These are phyloP conservation scores for Monilinia aucupariae DNA, from an alignment of 2,329 filamentous ascomycete genomes.

Conservation along the genomic window DNA sequence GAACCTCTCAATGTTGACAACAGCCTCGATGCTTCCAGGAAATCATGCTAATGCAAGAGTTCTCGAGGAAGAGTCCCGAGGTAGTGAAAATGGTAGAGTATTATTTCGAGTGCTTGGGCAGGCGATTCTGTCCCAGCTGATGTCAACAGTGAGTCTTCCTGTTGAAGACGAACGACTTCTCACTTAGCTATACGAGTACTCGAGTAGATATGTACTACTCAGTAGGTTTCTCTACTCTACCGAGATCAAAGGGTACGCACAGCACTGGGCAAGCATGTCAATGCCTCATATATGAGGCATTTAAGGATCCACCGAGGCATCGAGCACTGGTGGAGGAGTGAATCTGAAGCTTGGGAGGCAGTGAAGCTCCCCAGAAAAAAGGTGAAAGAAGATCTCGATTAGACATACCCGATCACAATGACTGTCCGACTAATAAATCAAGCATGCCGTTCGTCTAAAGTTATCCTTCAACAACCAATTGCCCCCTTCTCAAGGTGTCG, in stretches of 20 bases:
- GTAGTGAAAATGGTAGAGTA: slow-evolving; percentile 38
- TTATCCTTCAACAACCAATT: background rate
- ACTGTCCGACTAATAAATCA: background rate
- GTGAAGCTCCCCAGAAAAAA: background rate
- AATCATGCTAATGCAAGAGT: slow-evolving; percentile 25
- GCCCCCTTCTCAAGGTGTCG: background rate
- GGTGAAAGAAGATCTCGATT: background rate
- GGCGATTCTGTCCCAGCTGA: slow-evolving; percentile 39
- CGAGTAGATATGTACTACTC: no score
- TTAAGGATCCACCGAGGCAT: background rate
- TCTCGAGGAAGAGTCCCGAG: slow-evolving; percentile 22
- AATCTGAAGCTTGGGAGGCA: background rate
- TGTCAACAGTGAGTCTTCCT: slow-evolving; percentile 34
- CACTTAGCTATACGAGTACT: no score
- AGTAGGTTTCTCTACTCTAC: no score
- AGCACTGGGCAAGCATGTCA: no score
- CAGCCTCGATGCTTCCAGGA: slow-evolving; percentile 15
- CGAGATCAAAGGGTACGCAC: no score
- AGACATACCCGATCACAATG: background rate
- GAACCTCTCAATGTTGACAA: background rate
- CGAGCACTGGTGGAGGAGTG: background rate
- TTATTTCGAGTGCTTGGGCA: slow-evolving; percentile 34
- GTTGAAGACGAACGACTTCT: slow-evolving; percentile 35
- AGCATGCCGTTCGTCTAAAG: background rate
- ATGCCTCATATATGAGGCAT: background rate